Conservation (phyloP, 495 filamentous ascomycete genomes). For the Aspergillus sclerotioniger region DNA sequence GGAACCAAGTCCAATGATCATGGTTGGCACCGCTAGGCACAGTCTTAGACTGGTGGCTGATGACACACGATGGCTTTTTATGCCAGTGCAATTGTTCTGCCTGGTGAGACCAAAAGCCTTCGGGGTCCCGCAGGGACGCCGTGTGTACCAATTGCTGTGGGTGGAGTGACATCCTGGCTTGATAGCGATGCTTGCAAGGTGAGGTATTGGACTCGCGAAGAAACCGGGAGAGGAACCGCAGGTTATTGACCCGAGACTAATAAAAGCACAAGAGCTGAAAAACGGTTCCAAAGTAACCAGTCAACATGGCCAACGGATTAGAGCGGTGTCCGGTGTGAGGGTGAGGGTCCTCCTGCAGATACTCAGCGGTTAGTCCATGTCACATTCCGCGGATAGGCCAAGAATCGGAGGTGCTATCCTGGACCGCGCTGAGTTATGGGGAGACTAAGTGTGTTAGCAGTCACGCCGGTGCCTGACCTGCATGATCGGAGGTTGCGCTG, state of each 20-base stretch:
- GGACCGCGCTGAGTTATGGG: neutral
- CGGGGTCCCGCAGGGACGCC: conserved; percentile 51
- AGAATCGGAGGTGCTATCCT: neutral
- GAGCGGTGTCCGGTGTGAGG: neutral
- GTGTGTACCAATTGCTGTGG: conserved; percentile 40
- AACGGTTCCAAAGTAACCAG: neutral
- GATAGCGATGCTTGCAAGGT: neutral
- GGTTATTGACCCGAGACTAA: neutral
- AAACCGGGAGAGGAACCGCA: neutral
- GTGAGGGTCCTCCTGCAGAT: neutral
- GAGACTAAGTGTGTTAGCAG: neutral
- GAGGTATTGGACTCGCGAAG: neutral
- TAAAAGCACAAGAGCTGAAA: neutral
- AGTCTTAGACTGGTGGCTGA: conserved; percentile 40
- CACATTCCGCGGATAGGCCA: conserved; percentile 1
- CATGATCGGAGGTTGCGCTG: neutral
- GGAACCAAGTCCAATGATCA: conserved; percentile 81
- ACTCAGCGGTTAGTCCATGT: neutral
- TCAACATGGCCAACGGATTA: neutral
- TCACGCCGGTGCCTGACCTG: neutral
- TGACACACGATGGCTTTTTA: conserved; percentile 53
- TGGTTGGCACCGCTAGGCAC: conserved; percentile 49
- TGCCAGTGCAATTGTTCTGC: conserved; percentile 79
- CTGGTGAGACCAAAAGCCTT: conserved; percentile 75
- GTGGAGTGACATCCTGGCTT: conserved; percentile 18